These are phyloP conservation scores for Fusarium aywerte DNA, from an alignment of 2,329 filamentous ascomycete species.

Conservation along the genomic window DNA sequence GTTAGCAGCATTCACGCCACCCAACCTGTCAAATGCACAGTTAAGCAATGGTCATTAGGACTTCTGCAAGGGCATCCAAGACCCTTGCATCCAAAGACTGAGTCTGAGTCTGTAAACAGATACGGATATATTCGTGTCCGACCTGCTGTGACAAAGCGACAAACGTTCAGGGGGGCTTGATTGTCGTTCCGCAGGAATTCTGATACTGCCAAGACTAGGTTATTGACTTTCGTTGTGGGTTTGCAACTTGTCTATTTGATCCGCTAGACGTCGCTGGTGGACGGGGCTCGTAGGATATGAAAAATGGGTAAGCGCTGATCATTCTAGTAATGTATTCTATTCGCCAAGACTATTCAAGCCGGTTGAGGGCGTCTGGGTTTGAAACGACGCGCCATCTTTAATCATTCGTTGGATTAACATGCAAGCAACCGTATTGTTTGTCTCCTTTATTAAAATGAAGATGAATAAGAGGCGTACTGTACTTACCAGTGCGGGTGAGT, in stretches of 20 bases:
- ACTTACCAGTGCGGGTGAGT: background rate
- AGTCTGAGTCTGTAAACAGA: background rate
- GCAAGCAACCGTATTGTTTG: background rate
- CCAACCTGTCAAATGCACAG: background rate
- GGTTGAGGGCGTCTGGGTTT: conserved; percentile 28
- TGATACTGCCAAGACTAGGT: conserved; percentile 14
- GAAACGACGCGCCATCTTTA: conserved; percentile 14
- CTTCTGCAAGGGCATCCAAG: background rate
- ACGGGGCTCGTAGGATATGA: conserved; percentile 8
- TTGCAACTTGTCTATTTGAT: conserved; percentile 5
- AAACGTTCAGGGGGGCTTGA: background rate
- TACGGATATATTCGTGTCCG: background rate
- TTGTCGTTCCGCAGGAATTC: conserved; percentile 9
- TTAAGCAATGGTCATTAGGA: background rate
- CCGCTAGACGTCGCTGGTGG: background rate
- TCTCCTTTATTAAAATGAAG: background rate
- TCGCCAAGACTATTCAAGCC: conserved; percentile 16
- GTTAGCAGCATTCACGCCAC: background rate
- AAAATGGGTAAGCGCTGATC: conserved; percentile 14
- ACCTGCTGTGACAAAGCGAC: background rate
- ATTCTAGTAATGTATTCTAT: conserved; percentile 5
- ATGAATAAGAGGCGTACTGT: background rate
- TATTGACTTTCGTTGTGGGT: conserved; percentile 1
- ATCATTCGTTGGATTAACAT: conserved; percentile 9
- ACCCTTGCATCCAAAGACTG: background rate